phyloP scores from a whole-genome alignment of 1,284 basidiomycete species.

The Salmacisia buchloeana region DNA sequence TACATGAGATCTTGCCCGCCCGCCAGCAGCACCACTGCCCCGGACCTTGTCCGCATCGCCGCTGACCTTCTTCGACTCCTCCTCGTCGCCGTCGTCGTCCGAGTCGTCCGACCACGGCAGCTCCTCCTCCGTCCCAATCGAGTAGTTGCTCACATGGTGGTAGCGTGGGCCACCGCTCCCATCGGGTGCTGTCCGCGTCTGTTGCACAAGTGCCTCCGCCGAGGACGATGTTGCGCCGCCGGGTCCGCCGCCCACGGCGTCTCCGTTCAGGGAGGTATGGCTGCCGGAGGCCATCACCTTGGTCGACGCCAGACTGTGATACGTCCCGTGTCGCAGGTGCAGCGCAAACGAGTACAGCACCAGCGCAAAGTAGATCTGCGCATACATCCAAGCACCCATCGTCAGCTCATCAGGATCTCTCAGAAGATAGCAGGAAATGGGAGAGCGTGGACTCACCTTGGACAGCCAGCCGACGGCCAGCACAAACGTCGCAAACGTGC shows the following conservation, averaged over 20 bases:
- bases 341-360: conserved; percentile 88
- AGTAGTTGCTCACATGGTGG: conserved; percentile 10
- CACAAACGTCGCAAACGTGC: conserved; percentile 70
- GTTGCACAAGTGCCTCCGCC: conserved; percentile 51
- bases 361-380: conserved; percentile 82
- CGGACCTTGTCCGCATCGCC: background rate
- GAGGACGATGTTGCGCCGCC: conserved; percentile 20
- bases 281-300: no score
- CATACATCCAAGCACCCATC: background rate
- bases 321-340: conserved; percentile 85
- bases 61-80: background rate
- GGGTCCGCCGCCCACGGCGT: conserved; percentile 13
- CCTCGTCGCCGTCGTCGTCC: conserved; percentile 17
- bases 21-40: background rate
- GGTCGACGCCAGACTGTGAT: conserved; percentile 69
- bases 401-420: background rate
- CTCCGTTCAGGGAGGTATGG: conserved; percentile 17
- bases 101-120: conserved; percentile 35
- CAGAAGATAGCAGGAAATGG: background rate
- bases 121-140: conserved; percentile 31
- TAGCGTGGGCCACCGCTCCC: conserved; percentile 7
- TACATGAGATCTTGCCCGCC: background rate
- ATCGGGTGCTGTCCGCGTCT: conserved; percentile 59
- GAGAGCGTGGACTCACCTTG: conserved; percentile 62
- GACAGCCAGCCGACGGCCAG: conserved; percentile 76